phyloP scores from a whole-genome alignment of 495 filamentous ascomycete genomes.

The Talaromyces trachyspermus region DNA sequence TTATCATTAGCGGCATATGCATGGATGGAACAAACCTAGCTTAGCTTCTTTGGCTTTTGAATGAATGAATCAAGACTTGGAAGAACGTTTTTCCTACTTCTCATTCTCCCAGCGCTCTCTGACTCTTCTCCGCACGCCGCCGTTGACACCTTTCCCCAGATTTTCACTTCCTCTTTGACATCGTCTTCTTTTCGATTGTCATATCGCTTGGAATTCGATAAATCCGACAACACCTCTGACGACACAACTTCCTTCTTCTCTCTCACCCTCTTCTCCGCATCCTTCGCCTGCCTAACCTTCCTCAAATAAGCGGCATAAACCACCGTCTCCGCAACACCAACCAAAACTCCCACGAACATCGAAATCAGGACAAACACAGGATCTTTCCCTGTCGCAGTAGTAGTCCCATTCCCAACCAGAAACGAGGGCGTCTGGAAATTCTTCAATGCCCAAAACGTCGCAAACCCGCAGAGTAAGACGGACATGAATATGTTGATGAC shows the following conservation, averaged over 20 bases:
- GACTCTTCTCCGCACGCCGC: constrained; percentile 36
- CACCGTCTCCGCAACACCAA: constrained; percentile 79
- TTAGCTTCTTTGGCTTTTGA: too few relatives aligned
- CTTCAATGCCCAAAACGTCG: constrained; percentile 41
- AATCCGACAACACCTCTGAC: too few relatives aligned
- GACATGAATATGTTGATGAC: constrained; percentile 43
- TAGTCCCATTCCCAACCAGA: constrained; percentile 29
- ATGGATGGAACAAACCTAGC: too few relatives aligned
- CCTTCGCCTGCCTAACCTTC: constrained; percentile 66
- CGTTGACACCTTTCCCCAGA: constrained; percentile 43
- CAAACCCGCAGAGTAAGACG: constrained; percentile 38
- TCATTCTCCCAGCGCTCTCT: constrained; percentile 37
- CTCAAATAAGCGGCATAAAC: constrained; percentile 82
- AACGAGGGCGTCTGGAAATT: constrained; percentile 45
- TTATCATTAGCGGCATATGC: neutral
- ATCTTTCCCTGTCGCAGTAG: constrained; percentile 54
- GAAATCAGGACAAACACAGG: constrained; percentile 33
- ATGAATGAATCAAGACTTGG: too few relatives aligned
- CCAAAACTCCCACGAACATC: constrained; percentile 40
- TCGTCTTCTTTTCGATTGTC: neutral
- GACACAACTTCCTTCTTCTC: constrained; percentile 71
- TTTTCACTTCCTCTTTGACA: constrained; percentile 27
- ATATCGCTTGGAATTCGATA: constrained; percentile 10
- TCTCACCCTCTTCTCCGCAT: constrained; percentile 51
- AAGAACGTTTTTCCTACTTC: too few relatives aligned